Base-by-base conservation (phyloP, 306 rosid species). In the Rosa chinensis region DNA sequence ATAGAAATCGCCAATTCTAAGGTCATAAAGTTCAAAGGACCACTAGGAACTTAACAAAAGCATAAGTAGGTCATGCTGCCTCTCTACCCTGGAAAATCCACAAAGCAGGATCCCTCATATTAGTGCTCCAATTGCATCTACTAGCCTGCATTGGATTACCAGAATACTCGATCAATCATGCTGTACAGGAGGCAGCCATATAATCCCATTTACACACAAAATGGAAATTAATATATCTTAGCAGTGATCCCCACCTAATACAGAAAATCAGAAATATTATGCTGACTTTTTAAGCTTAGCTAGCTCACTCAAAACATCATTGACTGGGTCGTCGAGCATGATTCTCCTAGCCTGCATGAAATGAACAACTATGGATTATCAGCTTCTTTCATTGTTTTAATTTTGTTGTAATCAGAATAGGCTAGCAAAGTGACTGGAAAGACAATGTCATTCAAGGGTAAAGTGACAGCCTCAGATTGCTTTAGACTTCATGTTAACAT, bases 231-330 rank as follows among this genome's bases (percentile, higher is more conserved):
- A 78, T 23, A 75, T 66, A 79, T 23, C 81, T 87, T 74, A 84
- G 86, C 75, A 42, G 78, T 12, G n/a, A 78, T 72, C 83, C 75
- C 79, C 76, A 70, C 35, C 73, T 72, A 48, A 48, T 3, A 37
- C 67, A 25, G 40, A 56, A 44, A 56, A 56, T 21, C 83, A 80
- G 47, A 37, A 81, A 76, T 77, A 80, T 82, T 75, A 85, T 39
- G 77, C 67, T 1, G 81, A 35, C 77, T 49, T 73, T 79, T 84
- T 94, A 61, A 88, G 76, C 86, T 84, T 88, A 1, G 85, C 80
- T 70, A 94, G 94, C 82, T 91, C 92, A 10, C 72, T 82, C 77
- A 91, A 45, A 37, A 86, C 86, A 43, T 82, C 86, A 63, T 87
- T 86, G 64, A 94, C 84, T 55, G 90, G 79, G 61, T 82, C 80